These are phyloP conservation scores for Acidiella bohemica DNA, from an alignment of 495 filamentous ascomycete species.

Conservation along the genomic window DNA sequence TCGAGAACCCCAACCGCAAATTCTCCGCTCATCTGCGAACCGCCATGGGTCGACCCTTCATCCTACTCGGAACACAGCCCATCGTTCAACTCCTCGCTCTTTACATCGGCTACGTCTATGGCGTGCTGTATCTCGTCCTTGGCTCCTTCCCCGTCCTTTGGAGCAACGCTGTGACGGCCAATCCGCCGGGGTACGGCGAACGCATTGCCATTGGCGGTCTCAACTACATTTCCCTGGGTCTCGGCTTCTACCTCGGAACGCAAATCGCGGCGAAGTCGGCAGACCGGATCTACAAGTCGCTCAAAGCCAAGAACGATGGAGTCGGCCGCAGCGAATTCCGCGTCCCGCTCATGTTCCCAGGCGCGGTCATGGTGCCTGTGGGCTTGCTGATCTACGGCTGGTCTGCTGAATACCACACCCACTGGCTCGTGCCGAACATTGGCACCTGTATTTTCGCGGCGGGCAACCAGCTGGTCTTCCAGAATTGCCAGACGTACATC, in stretches of 20 bases:
- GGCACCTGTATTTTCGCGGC: slow-evolving; percentile 45
- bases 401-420: slow-evolving; percentile 45
- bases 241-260: slow-evolving; percentile 54
- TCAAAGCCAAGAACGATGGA: slow-evolving; percentile 46
- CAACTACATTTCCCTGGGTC: slow-evolving; percentile 56
- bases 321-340: slow-evolving; percentile 54
- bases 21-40: slow-evolving; percentile 20
- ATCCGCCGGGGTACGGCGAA: slow-evolving; percentile 38
- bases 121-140: slow-evolving; percentile 58
- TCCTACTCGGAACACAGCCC: slow-evolving; percentile 38
- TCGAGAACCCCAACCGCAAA: slow-evolving; percentile 34
- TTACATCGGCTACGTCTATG: slow-evolving; percentile 59
- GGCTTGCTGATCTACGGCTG: slow-evolving; percentile 65
- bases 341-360: slow-evolving; percentile 47
- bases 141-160: slow-evolving; percentile 56
- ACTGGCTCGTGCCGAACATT: slow-evolving; percentile 65
- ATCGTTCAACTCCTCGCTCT: slow-evolving; percentile 41
- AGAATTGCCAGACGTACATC: slow-evolving; percentile 60
- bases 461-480: slow-evolving; percentile 51
- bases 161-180: slow-evolving; percentile 26
- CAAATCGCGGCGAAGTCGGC: slow-evolving; percentile 52
- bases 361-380: slow-evolving; percentile 43
- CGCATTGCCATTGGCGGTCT: slow-evolving; percentile 48
- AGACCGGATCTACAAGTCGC: slow-evolving; percentile 48
- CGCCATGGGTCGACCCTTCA: slow-evolving; percentile 33